Conservation (phyloP, 352 stramenopile species). For the Phytopythium kandeliae region DNA sequence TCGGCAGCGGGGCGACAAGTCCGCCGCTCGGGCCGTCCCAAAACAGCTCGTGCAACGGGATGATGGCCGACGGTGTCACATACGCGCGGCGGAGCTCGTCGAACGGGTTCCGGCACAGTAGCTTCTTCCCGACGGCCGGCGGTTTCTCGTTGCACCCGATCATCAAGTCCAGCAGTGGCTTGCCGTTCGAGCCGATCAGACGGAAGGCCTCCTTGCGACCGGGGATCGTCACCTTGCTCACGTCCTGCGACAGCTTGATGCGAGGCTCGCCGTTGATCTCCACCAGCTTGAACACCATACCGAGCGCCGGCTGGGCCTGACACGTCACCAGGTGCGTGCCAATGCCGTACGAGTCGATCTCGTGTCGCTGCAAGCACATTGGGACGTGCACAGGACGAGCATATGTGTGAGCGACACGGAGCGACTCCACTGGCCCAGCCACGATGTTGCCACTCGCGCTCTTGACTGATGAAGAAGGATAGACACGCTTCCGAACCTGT, state of each 20-base stretch:
- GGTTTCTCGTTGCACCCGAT: constrained; percentile 77
- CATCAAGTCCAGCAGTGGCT: constrained; percentile 90
- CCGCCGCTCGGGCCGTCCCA: constrained; percentile 87
- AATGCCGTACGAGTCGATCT: constrained; percentile 95
- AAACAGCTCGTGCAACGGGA: constrained; percentile 86
- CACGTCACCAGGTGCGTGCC: constrained; percentile 97
- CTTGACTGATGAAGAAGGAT: not conserved
- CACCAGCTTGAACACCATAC: constrained; percentile 99
- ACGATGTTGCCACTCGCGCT: constrained; percentile 4
- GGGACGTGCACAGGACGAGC: constrained; percentile 9
- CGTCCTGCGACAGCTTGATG: constrained; percentile 98
- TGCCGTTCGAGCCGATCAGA: constrained; percentile 84
- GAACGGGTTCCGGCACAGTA: constrained; percentile 96
- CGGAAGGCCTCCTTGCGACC: constrained; percentile 89
- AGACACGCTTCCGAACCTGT: constrained; percentile 46
- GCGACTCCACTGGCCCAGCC: constrained; percentile 3
- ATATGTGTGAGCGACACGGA: constrained; percentile 5
- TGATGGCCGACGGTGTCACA: constrained; percentile 90
- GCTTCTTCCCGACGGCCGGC: constrained; percentile 78
- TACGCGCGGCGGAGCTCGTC: constrained; percentile 92
- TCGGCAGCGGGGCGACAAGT: constrained; percentile 56
- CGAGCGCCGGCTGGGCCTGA: constrained; percentile 97
- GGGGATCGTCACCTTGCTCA: constrained; percentile 94
- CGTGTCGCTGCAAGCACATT: constrained; percentile 70
- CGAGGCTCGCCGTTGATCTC: constrained; percentile 93